Evolutionary conservation across 2,329 filamentous ascomycete species (phyloP).

Genomic region (Diplodia seriata): DNA sequence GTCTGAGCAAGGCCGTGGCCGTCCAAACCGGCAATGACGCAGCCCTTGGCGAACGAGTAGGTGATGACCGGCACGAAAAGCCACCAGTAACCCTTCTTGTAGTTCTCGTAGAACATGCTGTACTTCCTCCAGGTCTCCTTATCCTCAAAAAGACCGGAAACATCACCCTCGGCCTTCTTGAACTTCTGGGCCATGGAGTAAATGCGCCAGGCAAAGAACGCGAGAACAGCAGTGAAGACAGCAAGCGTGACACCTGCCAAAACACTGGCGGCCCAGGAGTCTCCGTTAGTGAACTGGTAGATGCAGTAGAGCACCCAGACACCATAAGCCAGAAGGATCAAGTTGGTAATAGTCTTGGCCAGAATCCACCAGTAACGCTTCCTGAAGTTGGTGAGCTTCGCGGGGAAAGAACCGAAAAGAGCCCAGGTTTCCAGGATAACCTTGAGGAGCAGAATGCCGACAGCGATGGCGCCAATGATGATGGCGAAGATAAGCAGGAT

Average conservation of each 20-base stretch:
- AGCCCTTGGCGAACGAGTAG: constrained; percentile 90
- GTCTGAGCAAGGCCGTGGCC: constrained; percentile 85
- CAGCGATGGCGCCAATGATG: constrained; percentile 80
- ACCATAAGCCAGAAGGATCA: constrained; percentile 91
- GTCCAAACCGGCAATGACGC: constrained; percentile 82
- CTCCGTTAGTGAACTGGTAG: constrained; percentile 91
- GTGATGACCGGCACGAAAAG: constrained; percentile 87
- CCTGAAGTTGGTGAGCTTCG: constrained; percentile 80
- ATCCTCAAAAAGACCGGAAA: constrained; percentile 78
- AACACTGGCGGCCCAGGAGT: constrained; percentile 89
- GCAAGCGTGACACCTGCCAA: constrained; percentile 82
- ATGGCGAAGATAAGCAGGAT: constrained; percentile 88
- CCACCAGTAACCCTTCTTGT: constrained; percentile 97
- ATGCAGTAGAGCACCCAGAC: constrained; percentile 96
- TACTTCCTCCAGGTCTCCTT: constrained; percentile 94
- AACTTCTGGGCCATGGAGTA: constrained; percentile 76
- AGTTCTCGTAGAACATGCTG: constrained; percentile 95
- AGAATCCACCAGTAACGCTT: constrained; percentile 96
- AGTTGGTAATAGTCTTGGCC: constrained; percentile 83
- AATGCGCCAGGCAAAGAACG: constrained; percentile 84
- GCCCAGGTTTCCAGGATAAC: constrained; percentile 90
- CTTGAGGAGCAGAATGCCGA: constrained; percentile 88
- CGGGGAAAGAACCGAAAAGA: constrained; percentile 84
- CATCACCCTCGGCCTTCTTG: constrained; percentile 77
- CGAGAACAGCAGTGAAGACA: constrained; percentile 81